These are phyloP conservation scores for Apiotrichum gracile DNA, from an alignment of 1,284 basidiomycete species.

Conservation along the genomic window DNA sequence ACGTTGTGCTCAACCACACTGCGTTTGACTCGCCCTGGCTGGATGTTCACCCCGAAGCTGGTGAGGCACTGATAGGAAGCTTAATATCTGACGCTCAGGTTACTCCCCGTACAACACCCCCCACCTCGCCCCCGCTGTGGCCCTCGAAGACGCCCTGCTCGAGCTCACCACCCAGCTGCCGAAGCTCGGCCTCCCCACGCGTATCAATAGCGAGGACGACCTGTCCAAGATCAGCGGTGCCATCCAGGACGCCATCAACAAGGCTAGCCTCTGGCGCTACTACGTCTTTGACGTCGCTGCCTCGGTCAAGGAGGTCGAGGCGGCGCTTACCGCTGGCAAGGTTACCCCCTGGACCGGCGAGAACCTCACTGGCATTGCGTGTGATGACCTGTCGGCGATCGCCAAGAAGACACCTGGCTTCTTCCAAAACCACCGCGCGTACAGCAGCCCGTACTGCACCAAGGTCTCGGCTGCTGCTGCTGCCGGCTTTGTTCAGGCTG, in stretches of 20 bases:
- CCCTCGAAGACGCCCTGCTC: constrained; percentile 76
- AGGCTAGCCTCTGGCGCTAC: constrained; percentile 78
- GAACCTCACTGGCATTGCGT: constrained; percentile 48
- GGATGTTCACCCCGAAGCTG: constrained; percentile 87
- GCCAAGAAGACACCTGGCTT: constrained; percentile 53
- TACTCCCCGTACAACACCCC: constrained; percentile 84
- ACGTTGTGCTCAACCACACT: constrained; percentile 92
- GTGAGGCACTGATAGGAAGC: constrained; percentile 51
- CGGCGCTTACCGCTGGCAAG: constrained; percentile 54
- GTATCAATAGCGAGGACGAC: constrained; percentile 56
- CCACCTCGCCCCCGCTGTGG: constrained; percentile 78
- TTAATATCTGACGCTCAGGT: constrained; percentile 51
- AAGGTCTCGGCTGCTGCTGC: constrained; percentile 63
- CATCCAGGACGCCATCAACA: constrained; percentile 59
- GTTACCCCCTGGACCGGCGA: constrained; percentile 50
- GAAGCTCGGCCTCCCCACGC: constrained; percentile 64
- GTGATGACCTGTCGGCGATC: constrained; percentile 64
- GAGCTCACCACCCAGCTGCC: constrained; percentile 66
- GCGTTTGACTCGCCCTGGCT: constrained; percentile 89
- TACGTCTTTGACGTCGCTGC: constrained; percentile 71
- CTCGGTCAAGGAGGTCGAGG: constrained; percentile 38
- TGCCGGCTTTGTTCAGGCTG: constrained; percentile 59
- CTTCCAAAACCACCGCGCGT: constrained; percentile 57
- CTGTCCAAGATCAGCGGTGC: constrained; percentile 60
- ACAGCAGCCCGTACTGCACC: constrained; percentile 63